Evolutionary conservation across 345 rosid genomes (phyloP).

Genomic region (Camelina hispida): DNA sequence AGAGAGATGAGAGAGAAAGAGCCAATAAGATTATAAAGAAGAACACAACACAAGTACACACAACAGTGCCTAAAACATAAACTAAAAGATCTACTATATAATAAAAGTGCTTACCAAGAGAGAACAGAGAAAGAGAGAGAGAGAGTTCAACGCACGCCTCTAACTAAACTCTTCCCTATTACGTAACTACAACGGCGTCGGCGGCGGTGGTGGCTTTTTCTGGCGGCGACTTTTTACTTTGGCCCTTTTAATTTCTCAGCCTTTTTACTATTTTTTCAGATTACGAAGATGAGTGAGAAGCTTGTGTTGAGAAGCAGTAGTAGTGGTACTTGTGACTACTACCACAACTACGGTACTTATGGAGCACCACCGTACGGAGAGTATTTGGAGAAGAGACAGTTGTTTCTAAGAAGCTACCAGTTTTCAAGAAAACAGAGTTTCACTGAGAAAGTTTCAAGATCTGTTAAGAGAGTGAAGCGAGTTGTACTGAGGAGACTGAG

Average conservation of each 20-base stretch:
- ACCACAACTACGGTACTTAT: background rate
- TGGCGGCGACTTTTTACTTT: no score
- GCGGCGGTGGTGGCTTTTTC: no score
- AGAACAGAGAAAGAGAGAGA: background rate
- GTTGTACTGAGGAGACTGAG: slow-evolving; percentile 53
- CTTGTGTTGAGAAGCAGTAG: slow-evolving; percentile 15
- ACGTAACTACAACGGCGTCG: no score
- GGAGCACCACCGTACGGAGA: slow-evolving; percentile 30
- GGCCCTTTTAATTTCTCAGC: background rate
- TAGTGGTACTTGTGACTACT: background rate
- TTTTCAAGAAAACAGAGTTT: slow-evolving; percentile 67
- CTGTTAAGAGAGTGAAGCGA: slow-evolving; percentile 52
- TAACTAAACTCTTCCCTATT: no score
- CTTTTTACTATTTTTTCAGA: background rate
- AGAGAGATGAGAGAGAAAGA: background rate
- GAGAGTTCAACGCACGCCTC: slow-evolving; percentile 17
- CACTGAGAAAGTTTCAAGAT: slow-evolving; percentile 50
- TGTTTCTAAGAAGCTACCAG: slow-evolving; percentile 79
- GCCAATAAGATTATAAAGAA: slow-evolving; percentile 10
- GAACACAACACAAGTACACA: background rate
- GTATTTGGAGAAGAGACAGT: slow-evolving; percentile 75
- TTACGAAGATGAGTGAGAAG: slow-evolving; percentile 40
- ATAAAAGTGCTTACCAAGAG: background rate
- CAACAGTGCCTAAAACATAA: background rate
- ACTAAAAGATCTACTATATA: background rate